Conservation (phyloP, 371 early-diverging fungal species). For the Mucor ambiguus region DNA sequence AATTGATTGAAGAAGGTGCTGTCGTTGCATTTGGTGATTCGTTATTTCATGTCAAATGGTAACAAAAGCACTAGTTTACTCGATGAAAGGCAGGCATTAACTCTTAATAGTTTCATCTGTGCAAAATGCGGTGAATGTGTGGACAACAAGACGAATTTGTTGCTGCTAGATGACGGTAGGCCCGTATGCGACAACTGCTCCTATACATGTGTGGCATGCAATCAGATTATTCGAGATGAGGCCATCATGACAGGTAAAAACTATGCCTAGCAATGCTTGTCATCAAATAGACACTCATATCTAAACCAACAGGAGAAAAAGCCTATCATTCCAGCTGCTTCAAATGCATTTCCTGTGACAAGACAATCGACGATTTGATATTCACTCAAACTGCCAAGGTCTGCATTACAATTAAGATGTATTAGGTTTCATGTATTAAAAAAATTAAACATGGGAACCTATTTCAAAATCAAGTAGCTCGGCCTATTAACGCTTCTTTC, state of each 20-base stretch:
- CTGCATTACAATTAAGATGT: neutral
- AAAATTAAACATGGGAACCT: neutral
- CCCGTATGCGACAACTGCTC: constrained; percentile 88
- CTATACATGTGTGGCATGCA: constrained; percentile 78
- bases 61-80: constrained; percentile 16
- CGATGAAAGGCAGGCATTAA: neutral
- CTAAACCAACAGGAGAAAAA: constrained; percentile 58
- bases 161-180: constrained; percentile 77
- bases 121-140: constrained; percentile 73
- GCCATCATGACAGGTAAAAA: constrained; percentile 80
- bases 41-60: constrained; percentile 83
- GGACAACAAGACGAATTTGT: constrained; percentile 72
- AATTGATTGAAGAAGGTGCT: constrained; percentile 74
- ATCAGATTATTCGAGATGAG: constrained; percentile 78
- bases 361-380: constrained; percentile 75
- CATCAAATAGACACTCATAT: neutral
- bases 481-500: neutral
- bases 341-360: constrained; percentile 70
- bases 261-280: neutral
- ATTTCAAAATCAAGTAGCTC: neutral
- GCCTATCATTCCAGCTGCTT: constrained; percentile 87
- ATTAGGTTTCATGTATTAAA: neutral
- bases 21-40: constrained; percentile 84
- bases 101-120: constrained; percentile 66
- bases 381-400: constrained; percentile 81